These are phyloP conservation scores for Fusarium tanahbumbuense DNA, from an alignment of 2,329 filamentous ascomycete genomes.

Conservation along the genomic window DNA sequence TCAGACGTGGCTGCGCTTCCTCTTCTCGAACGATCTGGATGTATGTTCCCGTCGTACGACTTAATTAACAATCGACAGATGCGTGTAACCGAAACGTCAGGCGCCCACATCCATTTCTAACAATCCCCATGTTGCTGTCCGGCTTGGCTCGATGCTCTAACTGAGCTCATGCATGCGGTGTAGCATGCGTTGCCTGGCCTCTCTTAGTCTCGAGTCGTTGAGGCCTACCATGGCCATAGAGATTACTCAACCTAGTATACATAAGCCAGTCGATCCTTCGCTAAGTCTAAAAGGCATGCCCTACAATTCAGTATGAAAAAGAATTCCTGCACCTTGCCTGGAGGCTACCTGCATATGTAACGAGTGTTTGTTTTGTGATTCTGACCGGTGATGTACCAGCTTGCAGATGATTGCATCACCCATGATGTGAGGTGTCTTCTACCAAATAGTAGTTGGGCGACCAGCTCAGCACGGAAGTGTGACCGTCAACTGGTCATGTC, in stretches of 20 bases:
- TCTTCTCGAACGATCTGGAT: slow-evolving; percentile 42
- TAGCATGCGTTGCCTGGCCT: slow-evolving; percentile 7
- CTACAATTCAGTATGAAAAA: slow-evolving; percentile 21
- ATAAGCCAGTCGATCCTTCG: slow-evolving; percentile 5
- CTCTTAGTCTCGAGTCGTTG: slow-evolving; percentile 19
- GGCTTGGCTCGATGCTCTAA: slow-evolving; percentile 5
- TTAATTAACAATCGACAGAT: slow-evolving; percentile 11
- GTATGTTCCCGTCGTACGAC: slow-evolving; percentile 34
- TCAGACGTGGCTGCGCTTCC: slow-evolving; percentile 38
- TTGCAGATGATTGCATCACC: slow-evolving; percentile 31
- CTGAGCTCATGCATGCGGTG: slow-evolving; percentile 3
- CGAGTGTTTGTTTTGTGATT: slow-evolving; percentile 29
- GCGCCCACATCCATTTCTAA: slow-evolving; percentile 22
- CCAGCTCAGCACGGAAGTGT: slow-evolving; percentile 13
- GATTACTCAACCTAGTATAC: slow-evolving; percentile 4
- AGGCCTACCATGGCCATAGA: slow-evolving; percentile 24
- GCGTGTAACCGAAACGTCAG: slow-evolving; percentile 23
- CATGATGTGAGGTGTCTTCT: slow-evolving; percentile 20
- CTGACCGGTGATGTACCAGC: slow-evolving; percentile 28
- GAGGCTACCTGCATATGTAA: slow-evolving; percentile 38
- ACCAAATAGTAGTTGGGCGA: neutral
- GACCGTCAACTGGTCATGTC: slow-evolving; percentile 5
- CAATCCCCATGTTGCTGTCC: slow-evolving; percentile 16
- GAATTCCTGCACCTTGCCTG: slow-evolving; percentile 26
- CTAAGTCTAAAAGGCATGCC: slow-evolving; percentile 7